These are phyloP conservation scores for Rhodotorula sp. DNA, from an alignment of 1,284 basidiomycete species.

Conservation along the genomic window DNA sequence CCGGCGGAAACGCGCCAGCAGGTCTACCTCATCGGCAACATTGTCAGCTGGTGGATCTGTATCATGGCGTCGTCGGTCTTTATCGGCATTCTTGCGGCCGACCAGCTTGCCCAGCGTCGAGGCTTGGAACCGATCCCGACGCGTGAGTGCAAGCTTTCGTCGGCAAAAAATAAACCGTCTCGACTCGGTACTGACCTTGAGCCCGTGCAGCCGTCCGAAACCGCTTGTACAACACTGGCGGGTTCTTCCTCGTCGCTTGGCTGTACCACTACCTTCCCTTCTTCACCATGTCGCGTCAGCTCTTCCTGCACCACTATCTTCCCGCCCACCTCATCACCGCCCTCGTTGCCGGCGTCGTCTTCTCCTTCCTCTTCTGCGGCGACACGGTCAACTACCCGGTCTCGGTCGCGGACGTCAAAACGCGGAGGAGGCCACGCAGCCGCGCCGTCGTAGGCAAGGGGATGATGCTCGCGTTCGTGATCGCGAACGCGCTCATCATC, in stretches of 20 bases:
- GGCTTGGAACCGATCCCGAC: conserved; percentile 81
- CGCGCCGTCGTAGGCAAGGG: conserved; percentile 71
- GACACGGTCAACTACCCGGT: conserved; percentile 93
- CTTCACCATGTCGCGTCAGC: conserved; percentile 95
- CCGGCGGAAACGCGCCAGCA: conserved; percentile 77
- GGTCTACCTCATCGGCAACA: conserved; percentile 94
- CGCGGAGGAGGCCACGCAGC: conserved; percentile 60
- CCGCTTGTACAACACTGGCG: conserved; percentile 87
- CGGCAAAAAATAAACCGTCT: neutral
- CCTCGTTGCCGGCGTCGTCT: conserved; percentile 82
- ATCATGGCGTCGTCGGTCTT: conserved; percentile 81
- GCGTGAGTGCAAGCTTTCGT: conserved; percentile 55
- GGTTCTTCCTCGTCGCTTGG: conserved; percentile 95
- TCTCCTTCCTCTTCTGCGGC: conserved; percentile 80
- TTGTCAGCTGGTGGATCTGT: conserved; percentile 92
- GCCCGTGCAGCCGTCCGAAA: conserved; percentile 69
- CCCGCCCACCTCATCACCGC: conserved; percentile 78
- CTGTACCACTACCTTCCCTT: conserved; percentile 95
- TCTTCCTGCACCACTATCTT: conserved; percentile 97
- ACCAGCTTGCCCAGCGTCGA: conserved; percentile 80
- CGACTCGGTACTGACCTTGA: neutral
- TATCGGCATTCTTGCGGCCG: conserved; percentile 82
- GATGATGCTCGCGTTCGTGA: conserved; percentile 55
- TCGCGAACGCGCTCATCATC: conserved; percentile 59
- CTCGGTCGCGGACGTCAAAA: conserved; percentile 62